Evolutionary conservation across 2,329 filamentous ascomycete species (phyloP), one percentile per base, ranked within the genome.

Genomic region (Paramyrothecium sp.): DNA sequence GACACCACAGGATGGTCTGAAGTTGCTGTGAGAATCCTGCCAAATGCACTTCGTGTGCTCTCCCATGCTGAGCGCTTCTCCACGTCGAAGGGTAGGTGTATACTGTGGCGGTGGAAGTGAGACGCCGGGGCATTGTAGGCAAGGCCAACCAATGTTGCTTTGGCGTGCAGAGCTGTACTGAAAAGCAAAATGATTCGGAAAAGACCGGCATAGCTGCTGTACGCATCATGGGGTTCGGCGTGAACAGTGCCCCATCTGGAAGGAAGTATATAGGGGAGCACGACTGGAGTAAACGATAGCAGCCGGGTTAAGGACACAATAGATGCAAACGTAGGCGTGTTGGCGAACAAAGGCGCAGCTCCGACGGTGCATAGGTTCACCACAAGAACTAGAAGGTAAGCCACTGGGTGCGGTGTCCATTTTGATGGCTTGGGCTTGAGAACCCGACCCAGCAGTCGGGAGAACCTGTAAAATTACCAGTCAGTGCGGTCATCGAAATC

Each of bases 1-100:
- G 80, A 79, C 30, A 88, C 79, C 21, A 79, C 81, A 0, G 85
- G 85, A 65, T 89, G 83, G 54, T 82, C 81, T 58, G 75, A 76
- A 53, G 83, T 75, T 1, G 81, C 78, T 46, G 76, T 79, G 23
- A 81, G 73, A 13, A 83, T 69, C 65, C 74, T 78, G 51, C 71
- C 74, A 16, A 80, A 56, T 3, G 79, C 77, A 22, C 71, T 79
- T 13, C 75, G 75, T 52, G 73, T 76, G 21, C 77, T 78, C 56
- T 81, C 77, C 69, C 75, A 76, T 4, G 68, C 70, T 23, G 73
- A 75, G 16, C 72, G 72, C 60, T 79, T 71, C 56, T 80, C 74
- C 8, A 72, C 67, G 47, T 82, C 77, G 65, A 80, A 78, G 0
- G 77, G 75, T 21, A 81, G 65, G 19, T 79, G 68, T 47, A 73